Percentiles rank a stretch among this genome's conserved stretches.
These are phyloP conservation scores for Setaria viridis DNA, from an alignment of 202 grass and related monocot species.

Conservation along the genomic window DNA sequence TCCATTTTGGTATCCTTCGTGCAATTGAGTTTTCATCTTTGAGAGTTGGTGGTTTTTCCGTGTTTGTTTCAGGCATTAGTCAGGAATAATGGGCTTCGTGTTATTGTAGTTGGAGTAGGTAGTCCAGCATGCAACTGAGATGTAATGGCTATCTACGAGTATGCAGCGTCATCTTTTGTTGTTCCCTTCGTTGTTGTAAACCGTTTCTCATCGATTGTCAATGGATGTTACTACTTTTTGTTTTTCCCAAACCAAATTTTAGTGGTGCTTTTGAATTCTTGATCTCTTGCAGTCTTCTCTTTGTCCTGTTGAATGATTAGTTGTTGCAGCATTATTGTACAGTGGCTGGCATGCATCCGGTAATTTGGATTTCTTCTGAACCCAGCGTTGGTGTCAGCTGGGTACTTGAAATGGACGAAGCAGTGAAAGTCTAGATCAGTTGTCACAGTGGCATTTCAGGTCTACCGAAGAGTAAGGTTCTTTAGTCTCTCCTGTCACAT, in stretches of 20 bases:
- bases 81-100: slow-evolving; percentile 38
- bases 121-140: slow-evolving; percentile 28
- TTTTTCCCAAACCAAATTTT: background rate
- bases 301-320: too few relatives aligned
- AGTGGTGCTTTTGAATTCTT: background rate
- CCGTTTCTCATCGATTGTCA: background rate
- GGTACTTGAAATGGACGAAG: too few relatives aligned
- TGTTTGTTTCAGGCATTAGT: slow-evolving; percentile 14
- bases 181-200: background rate
- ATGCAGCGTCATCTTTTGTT: background rate
- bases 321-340: too few relatives aligned
- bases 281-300: background rate
- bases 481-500: too few relatives aligned
- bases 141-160: slow-evolving; percentile 39
- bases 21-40: background rate
- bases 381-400: too few relatives aligned
- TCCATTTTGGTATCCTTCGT: background rate
- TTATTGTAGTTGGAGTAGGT: slow-evolving; percentile 25
- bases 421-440: too few relatives aligned
- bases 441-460: too few relatives aligned
- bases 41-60: background rate
- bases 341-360: too few relatives aligned
- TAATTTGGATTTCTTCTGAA: too few relatives aligned
- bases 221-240: background rate
- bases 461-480: too few relatives aligned